Evolutionary conservation across 1,284 basidiomycete genomes (phyloP).

Genomic region (Mycosarcoma maydis): DNA sequence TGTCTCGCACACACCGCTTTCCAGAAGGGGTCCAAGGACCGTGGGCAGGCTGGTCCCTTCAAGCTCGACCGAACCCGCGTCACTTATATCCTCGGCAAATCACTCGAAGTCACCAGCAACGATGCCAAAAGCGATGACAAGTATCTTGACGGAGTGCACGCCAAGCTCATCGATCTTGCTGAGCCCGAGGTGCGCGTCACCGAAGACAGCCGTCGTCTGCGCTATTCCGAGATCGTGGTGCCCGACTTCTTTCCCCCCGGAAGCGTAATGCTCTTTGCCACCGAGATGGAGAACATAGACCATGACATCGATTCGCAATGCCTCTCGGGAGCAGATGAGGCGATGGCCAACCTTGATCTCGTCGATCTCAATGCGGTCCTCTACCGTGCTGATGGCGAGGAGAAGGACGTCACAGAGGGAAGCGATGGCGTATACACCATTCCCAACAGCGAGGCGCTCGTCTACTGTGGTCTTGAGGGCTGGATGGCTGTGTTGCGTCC

Average conservation of each 20-base stretch:
- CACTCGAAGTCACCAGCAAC: conserved; percentile 45
- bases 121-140: conserved; percentile 30
- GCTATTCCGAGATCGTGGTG: conserved; percentile 54
- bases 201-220: conserved; percentile 30
- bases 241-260: conserved; percentile 61
- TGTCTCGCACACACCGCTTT: conserved; percentile 60
- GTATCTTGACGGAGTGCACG: conserved; percentile 47
- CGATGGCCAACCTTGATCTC: conserved; percentile 51
- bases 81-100: conserved; percentile 55
- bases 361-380: conserved; percentile 60
- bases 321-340: conserved; percentile 50
- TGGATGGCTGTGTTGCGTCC: conserved; percentile 54
- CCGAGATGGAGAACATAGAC: conserved; percentile 52
- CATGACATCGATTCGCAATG: conserved; percentile 52
- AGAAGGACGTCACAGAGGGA: conserved; percentile 58
- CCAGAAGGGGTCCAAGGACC: conserved; percentile 45
- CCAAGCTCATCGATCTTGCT: conserved; percentile 53
- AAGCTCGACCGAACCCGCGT: conserved; percentile 52
- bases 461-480: conserved; percentile 62
- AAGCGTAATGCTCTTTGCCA: conserved; percentile 61
- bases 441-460: conserved; percentile 37
- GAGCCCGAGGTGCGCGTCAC: conserved; percentile 39
- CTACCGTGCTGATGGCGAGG: conserved; percentile 62
- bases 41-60: conserved; percentile 55
- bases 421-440: conserved; percentile 56